Evolutionary conservation across 1,139 yeast species (phyloP).

Genomic region (Starmera stellimalicola): DNA sequence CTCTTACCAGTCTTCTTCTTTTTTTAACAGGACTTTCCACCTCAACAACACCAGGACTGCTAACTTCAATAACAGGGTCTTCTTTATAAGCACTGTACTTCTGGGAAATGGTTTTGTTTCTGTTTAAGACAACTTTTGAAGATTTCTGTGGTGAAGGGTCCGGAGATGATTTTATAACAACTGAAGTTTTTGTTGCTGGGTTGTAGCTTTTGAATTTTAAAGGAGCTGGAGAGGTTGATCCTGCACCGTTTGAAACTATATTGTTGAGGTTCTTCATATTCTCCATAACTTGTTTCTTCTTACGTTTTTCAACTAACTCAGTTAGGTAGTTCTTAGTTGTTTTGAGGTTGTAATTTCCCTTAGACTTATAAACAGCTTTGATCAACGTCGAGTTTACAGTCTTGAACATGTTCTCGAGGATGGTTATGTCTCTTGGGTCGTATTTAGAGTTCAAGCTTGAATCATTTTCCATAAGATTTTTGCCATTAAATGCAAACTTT

Average conservation of each 20-base stretch:
- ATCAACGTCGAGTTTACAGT: conserved; percentile 41
- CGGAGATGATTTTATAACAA: conserved; percentile 17
- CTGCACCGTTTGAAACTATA: neutral
- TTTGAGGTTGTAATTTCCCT: conserved; percentile 42
- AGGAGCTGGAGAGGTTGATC: neutral
- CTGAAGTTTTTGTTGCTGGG: neutral
- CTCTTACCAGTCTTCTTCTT: conserved; percentile 22
- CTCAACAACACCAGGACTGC: no score
- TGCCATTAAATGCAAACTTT: conserved; percentile 23
- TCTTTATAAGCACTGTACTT: conserved; percentile 25
- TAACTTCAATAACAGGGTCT: neutral
- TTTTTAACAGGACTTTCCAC: conserved; percentile 2
- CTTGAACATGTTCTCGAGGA: conserved; percentile 38
- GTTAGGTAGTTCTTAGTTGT: conserved; percentile 42
- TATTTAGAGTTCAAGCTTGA: conserved; percentile 5
- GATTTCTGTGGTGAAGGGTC: conserved; percentile 23
- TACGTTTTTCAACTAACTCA: conserved; percentile 20
- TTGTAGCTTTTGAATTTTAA: neutral
- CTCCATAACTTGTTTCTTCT: conserved; percentile 8
- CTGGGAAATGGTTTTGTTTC: conserved; percentile 45
- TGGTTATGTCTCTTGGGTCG: conserved; percentile 28
- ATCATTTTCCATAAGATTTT: conserved; percentile 9
- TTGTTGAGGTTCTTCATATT: conserved; percentile 1
- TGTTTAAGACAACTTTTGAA: conserved; percentile 49
- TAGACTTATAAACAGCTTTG: conserved; percentile 52